Evolutionary conservation across 768 basidiomycete species (phyloP).

Genomic region (Macrolepiota albuminosa): DNA sequence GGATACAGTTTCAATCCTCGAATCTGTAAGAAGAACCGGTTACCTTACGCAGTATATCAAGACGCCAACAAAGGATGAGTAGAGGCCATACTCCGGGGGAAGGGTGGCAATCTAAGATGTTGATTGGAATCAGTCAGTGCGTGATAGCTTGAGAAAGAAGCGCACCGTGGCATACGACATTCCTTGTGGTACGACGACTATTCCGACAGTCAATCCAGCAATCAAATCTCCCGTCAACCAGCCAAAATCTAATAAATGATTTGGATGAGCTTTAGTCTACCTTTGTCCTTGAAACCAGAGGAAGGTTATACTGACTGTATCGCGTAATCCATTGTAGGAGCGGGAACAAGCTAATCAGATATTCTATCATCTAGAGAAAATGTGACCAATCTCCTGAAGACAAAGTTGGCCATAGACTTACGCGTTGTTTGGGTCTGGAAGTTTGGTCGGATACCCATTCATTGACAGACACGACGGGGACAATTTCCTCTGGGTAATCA

Average conservation of each 20-base stretch:
- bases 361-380: conserved; percentile 48
- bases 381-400: not conserved
- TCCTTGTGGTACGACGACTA: conserved; percentile 92
- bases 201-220: conserved; percentile 90
- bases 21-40: not conserved
- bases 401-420: conserved; percentile 25
- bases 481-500: conserved; percentile 52
- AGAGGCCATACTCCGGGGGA: conserved; percentile 84
- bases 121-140: not conserved
- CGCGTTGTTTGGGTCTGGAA: conserved; percentile 44
- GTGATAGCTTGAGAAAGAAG: not conserved
- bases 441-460: conserved; percentile 45
- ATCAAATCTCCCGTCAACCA: conserved; percentile 87
- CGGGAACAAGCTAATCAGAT: conserved; percentile 76
- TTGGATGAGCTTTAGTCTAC: not conserved
- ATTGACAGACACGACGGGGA: conserved; percentile 54
- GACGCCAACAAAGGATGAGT: conserved; percentile 89
- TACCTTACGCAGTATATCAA: conserved; percentile 71
- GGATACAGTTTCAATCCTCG: not conserved
- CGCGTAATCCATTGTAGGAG: conserved; percentile 81
- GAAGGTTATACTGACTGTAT: conserved; percentile 58
- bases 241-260: conserved; percentile 47
- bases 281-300: not conserved
- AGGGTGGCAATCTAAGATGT: conserved; percentile 71
- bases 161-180: conserved; percentile 82